Conservation (phyloP, 345 rosid genomes). For the Clausena lansium region DNA sequence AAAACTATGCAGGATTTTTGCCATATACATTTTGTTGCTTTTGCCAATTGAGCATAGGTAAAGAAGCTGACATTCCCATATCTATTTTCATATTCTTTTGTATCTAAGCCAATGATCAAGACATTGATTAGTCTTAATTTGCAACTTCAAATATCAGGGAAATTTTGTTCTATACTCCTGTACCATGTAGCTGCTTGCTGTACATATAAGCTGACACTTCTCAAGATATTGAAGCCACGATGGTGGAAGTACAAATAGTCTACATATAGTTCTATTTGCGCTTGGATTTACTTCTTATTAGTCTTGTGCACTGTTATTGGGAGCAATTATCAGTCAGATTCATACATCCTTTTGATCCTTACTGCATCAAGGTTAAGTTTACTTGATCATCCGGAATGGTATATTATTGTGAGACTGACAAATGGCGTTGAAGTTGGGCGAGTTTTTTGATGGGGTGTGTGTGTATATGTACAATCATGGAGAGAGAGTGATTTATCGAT, state of each 20-base stretch:
- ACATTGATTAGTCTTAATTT: not conserved
- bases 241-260: not conserved
- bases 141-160: not conserved
- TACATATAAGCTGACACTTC: not conserved
- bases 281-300: not conserved
- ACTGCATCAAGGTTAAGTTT: too few relatives aligned
- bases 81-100: not conserved
- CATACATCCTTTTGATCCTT: not conserved
- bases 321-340: not conserved
- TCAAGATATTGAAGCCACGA: not conserved
- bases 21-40: not conserved
- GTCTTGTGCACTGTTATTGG: not conserved
- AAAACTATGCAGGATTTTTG: constrained; percentile 5
- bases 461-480: not conserved
- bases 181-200: constrained; percentile 7
- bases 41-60: not conserved
- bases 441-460: too few relatives aligned
- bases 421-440: too few relatives aligned
- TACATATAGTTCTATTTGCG: not conserved
- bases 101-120: not conserved
- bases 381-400: not conserved
- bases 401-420: too few relatives aligned
- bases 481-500: too few relatives aligned
- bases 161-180: not conserved
- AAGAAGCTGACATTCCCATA: not conserved